Percentiles rank a stretch among this genome's conserved stretches.
Conservation (phyloP, 2,329 filamentous ascomycete species). For the Fusarium avenaceum region DNA sequence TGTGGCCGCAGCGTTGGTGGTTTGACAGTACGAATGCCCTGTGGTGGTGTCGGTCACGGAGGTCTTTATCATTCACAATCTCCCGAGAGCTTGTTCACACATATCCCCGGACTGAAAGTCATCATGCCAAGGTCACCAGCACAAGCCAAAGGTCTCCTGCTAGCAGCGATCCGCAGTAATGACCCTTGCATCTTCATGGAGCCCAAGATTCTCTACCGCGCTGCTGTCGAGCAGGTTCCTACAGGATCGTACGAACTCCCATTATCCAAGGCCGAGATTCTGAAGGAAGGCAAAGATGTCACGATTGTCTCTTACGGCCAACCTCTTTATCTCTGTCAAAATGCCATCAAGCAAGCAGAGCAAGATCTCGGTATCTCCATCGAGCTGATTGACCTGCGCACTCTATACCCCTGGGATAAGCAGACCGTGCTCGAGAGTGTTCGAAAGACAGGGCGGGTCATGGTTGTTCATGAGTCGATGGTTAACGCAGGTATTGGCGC, state of each 20-base stretch:
- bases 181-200: constrained; percentile 96
- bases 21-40: constrained; percentile 90
- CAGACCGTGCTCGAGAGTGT: constrained; percentile 85
- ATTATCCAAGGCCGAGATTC: constrained; percentile 84
- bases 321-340: constrained; percentile 85
- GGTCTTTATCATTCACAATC: constrained; percentile 90
- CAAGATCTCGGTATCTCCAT: constrained; percentile 81
- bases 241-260: constrained; percentile 84
- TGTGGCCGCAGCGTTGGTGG: constrained; percentile 76
- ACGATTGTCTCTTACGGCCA: constrained; percentile 92
- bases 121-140: constrained; percentile 87
- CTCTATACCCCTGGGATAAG: constrained; percentile 93
- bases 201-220: constrained; percentile 92
- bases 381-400: constrained; percentile 89
- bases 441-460: constrained; percentile 84
- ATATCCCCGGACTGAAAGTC: constrained; percentile 86
- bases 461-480: constrained; percentile 95
- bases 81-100: constrained; percentile 88
- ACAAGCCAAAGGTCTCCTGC: constrained; percentile 88
- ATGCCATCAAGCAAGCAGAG: constrained; percentile 80
- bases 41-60: constrained; percentile 89
- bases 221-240: constrained; percentile 92
- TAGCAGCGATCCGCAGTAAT: constrained; percentile 81
- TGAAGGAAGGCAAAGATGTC: constrained; percentile 83
- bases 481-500: constrained; percentile 90